These are phyloP conservation scores for Diaporthe destruens DNA, from an alignment of 2,329 filamentous ascomycete genomes.

Conservation along the genomic window DNA sequence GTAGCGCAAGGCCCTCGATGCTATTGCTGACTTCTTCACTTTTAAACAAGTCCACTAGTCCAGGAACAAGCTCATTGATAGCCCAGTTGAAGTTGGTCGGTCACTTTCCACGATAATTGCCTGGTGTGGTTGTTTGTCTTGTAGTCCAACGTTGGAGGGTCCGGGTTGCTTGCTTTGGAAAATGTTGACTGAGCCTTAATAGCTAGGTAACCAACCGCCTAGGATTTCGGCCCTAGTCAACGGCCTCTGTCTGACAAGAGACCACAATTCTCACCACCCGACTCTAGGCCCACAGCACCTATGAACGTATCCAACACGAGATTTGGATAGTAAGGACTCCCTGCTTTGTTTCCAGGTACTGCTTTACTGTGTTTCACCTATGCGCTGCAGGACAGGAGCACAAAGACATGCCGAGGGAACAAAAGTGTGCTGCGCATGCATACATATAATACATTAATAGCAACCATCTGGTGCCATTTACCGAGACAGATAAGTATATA, in stretches of 20 bases:
- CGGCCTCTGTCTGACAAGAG: background rate
- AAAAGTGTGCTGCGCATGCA: background rate
- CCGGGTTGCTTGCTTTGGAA: background rate
- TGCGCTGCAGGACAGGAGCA: background rate
- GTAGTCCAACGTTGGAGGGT: background rate
- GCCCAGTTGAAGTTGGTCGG: background rate
- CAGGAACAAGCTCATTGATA: background rate
- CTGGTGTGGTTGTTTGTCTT: background rate
- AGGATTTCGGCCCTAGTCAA: conserved; percentile 13
- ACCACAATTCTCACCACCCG: background rate
- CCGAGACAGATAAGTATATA: conserved; percentile 20
- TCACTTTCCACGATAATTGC: background rate
- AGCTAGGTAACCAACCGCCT: background rate
- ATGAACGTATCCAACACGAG: background rate
- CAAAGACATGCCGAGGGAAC: background rate
- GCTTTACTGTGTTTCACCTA: background rate
- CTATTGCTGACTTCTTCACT: background rate
- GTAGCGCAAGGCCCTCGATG: background rate
- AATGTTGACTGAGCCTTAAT: background rate
- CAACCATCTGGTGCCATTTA: conserved; percentile 35
- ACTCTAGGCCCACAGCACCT: background rate
- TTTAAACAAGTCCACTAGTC: background rate
- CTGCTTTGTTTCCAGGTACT: background rate
- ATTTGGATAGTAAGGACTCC: background rate
- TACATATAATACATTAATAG: conserved; percentile 39